Percentiles rank a stretch among this genome's conserved stretches.
Conservation (phyloP, 352 stramenopile species). For the Globisporangium splendens region DNA sequence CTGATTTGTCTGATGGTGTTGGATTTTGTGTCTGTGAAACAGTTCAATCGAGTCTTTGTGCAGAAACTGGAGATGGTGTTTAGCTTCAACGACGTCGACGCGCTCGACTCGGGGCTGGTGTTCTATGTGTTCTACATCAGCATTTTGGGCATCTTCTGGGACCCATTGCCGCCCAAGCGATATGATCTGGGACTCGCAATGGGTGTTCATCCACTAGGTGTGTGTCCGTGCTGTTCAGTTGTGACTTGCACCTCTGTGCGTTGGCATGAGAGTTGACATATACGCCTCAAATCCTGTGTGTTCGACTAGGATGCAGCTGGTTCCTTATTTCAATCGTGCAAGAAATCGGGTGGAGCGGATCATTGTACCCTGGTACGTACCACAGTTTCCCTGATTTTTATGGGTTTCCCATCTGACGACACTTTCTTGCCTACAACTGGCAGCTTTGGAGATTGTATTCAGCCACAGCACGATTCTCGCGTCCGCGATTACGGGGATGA, state of each 20-base stretch:
- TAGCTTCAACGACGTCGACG: constrained; percentile 85
- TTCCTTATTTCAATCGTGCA: constrained; percentile 78
- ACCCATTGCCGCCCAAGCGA: constrained; percentile 71
- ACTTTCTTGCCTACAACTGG: constrained; percentile 1
- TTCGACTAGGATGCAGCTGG: constrained; percentile 71
- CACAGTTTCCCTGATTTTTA: not conserved
- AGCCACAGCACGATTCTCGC: constrained; percentile 85
- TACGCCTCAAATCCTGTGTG: constrained; percentile 5
- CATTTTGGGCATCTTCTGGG: constrained; percentile 83
- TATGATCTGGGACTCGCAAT: constrained; percentile 82
- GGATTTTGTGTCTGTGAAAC: constrained; percentile 9
- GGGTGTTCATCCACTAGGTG: constrained; percentile 58
- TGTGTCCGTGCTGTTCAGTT: not conserved
- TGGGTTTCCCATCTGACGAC: too few species aligned
- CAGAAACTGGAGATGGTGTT: constrained; percentile 85
- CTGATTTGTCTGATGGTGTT: not conserved
- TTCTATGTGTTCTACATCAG: constrained; percentile 88
- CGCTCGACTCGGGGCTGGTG: constrained; percentile 78
- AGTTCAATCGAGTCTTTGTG: constrained; percentile 86
- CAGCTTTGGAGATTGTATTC: constrained; percentile 85
- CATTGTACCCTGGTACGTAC: constrained; percentile 73
- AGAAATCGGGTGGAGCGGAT: constrained; percentile 86
- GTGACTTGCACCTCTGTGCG: not conserved
- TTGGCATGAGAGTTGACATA: not conserved
- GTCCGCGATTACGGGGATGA: constrained; percentile 77